A percentile compares a stretch with the other conserved stretches of the same genome.
Conservation (phyloP, 805 yeast species). For the Metahyphopichia silvanorum region DNA sequence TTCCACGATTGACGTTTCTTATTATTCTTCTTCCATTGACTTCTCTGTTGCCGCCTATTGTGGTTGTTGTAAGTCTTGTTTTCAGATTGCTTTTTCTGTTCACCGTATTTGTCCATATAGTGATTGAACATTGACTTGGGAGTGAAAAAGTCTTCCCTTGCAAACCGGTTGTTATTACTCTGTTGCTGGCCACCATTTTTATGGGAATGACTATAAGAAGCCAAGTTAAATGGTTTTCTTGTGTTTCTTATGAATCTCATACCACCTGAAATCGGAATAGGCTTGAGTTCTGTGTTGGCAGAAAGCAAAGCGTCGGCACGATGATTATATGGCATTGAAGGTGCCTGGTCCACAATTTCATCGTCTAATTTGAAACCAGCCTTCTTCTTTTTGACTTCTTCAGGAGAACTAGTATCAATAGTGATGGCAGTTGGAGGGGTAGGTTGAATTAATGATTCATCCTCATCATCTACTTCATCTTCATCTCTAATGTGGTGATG, state of each 20-base stretch:
- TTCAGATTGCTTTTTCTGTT: constrained; percentile 25
- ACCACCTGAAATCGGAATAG: constrained; percentile 36
- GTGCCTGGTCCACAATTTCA: constrained; percentile 1
- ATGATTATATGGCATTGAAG: constrained; percentile 30
- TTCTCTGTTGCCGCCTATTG: constrained; percentile 2
- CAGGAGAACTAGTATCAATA: constrained; percentile 3
- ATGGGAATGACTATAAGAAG: constrained; percentile 45
- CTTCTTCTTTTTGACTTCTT: neutral
- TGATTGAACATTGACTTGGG: constrained; percentile 72
- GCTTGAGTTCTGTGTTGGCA: constrained; percentile 31
- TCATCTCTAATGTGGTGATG: constrained; percentile 4
- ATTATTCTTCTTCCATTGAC: constrained; percentile 5
- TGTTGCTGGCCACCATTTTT: constrained; percentile 8
- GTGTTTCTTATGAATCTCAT: constrained; percentile 35
- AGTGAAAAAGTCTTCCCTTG: constrained; percentile 72
- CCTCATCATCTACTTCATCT: neutral
- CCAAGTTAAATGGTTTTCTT: constrained; percentile 63
- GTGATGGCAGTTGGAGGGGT: constrained; percentile 1
- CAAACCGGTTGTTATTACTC: constrained; percentile 30
- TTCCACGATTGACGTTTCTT: constrained; percentile 6
- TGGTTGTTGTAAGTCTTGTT: constrained; percentile 5
- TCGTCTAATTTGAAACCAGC: neutral
- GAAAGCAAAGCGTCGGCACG: constrained; percentile 44
- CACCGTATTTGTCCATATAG: constrained; percentile 63
- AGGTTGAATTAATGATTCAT: neutral